A percentile compares a stretch with the other conserved stretches of the same genome.
Conservation (phyloP, 108 stramenopile genomes). For the Schizochytrium sp. region DNA sequence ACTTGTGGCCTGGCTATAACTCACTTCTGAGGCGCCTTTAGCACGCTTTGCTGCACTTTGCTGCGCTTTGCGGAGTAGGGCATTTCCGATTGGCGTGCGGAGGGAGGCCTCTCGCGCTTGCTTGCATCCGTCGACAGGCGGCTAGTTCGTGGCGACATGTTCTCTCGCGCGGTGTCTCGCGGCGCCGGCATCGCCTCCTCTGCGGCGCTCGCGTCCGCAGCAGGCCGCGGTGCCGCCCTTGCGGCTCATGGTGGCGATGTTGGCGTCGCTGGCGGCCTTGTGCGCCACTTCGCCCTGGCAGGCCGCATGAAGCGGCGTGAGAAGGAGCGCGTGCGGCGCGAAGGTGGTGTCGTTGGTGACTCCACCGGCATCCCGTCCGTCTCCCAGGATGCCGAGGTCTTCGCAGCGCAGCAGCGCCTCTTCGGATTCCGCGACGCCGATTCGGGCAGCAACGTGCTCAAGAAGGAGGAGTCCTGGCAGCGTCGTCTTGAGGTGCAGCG, state of each 20-base stretch:
- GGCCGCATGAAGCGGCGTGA: not conserved
- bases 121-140: too few species aligned
- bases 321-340: not conserved
- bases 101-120: not conserved
- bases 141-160: too few species aligned
- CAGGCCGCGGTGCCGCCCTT: too few species aligned
- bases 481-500: not conserved
- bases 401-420: not conserved
- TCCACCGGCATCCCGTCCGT: not conserved
- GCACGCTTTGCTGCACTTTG: not conserved
- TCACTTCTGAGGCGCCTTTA: not conserved
- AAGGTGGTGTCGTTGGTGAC: not conserved
- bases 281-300: slow-evolving; percentile 18
- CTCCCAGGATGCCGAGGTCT: slow-evolving; percentile 5
- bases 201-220: too few species aligned
- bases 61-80: not conserved
- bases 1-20: not conserved
- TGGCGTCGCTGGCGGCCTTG: not conserved
- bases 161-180: too few species aligned
- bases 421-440: not conserved
- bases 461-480: slow-evolving; percentile 19
- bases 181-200: too few species aligned
- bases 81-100: not conserved
- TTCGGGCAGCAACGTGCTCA: not conserved
- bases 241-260: too few species aligned